Evolutionary conservation across 345 rosid genomes (phyloP).

Genomic region (Eucalyptus sp.): DNA sequence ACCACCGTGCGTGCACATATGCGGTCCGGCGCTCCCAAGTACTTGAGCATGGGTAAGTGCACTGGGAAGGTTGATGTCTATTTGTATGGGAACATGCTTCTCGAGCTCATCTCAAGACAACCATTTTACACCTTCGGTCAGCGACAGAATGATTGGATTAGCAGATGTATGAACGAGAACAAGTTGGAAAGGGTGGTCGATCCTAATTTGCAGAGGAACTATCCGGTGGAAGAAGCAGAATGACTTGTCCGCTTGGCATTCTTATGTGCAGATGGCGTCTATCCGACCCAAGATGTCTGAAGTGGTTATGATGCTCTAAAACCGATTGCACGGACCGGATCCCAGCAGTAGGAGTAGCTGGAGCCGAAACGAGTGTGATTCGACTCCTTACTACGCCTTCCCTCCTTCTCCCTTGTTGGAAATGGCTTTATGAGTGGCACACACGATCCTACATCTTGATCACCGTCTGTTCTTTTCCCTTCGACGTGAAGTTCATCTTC

Average conservation of each 20-base stretch:
- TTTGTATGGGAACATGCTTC: not conserved
- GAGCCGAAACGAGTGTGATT: not conserved
- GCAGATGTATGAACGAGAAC: not conserved
- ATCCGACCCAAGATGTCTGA: not conserved
- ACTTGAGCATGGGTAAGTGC: not conserved
- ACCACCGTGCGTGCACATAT: no score
- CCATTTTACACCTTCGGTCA: accelerated
- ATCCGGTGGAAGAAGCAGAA: not conserved
- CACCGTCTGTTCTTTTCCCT: not conserved
- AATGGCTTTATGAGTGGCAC: not conserved
- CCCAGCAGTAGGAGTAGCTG: not conserved
- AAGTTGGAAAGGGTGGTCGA: not conserved
- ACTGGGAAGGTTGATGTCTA: not conserved
- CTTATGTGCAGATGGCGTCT: not conserved
- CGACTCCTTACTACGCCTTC: not conserved
- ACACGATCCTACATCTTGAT: not conserved
- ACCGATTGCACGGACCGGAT: not conserved
- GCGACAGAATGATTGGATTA: not conserved
- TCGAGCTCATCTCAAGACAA: not conserved
- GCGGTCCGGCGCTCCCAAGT: no score
- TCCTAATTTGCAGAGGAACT: not conserved
- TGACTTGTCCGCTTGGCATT: not conserved
- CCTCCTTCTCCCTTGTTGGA: not conserved
- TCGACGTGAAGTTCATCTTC: not conserved
- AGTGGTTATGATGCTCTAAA: not conserved